Base-by-base conservation (phyloP, 192 early-diverging fungal genomes). In the Dissophora globulifera region DNA sequence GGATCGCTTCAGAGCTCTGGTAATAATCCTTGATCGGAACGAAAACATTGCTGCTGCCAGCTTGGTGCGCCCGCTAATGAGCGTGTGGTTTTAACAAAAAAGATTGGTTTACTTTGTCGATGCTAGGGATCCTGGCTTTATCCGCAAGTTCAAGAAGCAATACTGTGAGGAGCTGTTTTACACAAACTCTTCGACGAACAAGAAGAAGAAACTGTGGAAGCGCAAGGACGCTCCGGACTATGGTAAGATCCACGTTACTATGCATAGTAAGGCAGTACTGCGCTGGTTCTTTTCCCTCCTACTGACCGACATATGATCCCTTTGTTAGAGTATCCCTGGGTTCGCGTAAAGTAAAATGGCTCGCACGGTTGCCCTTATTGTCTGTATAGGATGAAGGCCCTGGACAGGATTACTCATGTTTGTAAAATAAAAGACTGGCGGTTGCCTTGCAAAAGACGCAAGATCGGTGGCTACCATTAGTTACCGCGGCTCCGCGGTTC, bases 1-100 rank as follows among this genome's bases (percentile, higher is more conserved):
- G 93, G 25, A 81, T 95, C 23, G 93, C 94, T 0, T 93, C 86
- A 31, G 96, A 99, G 78, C 81, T 99, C 50, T 97, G 96, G 92
- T 86, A 83, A 67, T 40, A 30, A 1, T 58, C 15, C n/a, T n/a
- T n/a, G n/a, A n/a, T n/a, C n/a, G n/a, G n/a, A n/a, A n/a, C n/a
- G n/a, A n/a, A n/a, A n/a, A n/a, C n/a, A n/a, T n/a, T n/a, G n/a
- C n/a, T n/a, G n/a, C n/a, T n/a, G n/a, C n/a, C n/a, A n/a, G n/a
- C n/a, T n/a, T n/a, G n/a, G n/a, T n/a, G n/a, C n/a, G n/a, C n/a
- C n/a, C 6, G 25, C 16, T 54, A n/a, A 19, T n/a, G 26, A 7
- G 15, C 30, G 3, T 54, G 31, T 4, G 31, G 5, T 38, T 54
- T 32, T 45, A 45, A 45, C 43, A 45, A n/a, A 17, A 45, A 9